phyloP scores from a whole-genome alignment of 1,284 basidiomycete genomes.

The Rhodofomes roseus region DNA sequence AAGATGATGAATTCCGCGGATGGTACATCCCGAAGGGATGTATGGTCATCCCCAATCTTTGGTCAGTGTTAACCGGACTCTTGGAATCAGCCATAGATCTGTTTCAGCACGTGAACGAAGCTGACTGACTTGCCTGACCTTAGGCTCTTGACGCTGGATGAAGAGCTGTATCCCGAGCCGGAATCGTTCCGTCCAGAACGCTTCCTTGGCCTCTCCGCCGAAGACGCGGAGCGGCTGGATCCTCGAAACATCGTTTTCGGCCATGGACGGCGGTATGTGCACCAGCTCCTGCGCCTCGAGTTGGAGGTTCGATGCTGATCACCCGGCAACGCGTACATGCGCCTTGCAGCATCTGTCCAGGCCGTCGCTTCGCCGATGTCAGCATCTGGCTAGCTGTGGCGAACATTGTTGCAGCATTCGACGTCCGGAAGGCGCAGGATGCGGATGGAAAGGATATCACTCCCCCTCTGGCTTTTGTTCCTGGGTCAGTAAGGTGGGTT shows the following conservation, averaged over 20 bases:
- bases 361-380: conserved; percentile 19
- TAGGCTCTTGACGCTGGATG: conserved; percentile 5
- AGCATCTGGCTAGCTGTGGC: conserved; percentile 22
- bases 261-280: conserved; percentile 10
- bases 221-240: conserved; percentile 2
- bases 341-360: conserved; percentile 16
- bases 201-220: conserved; percentile 12
- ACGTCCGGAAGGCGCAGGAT: conserved; percentile 8
- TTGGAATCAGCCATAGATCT: too few species aligned
- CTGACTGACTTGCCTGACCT: neutral
- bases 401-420: conserved; percentile 11
- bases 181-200: conserved; percentile 18
- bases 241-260: conserved; percentile 13
- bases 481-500: neutral
- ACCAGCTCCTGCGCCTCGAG: neutral
- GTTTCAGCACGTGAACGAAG: too few species aligned
- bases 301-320: too few species aligned
- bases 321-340: too few species aligned
- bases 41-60: conserved; percentile 46
- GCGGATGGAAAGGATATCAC: conserved; percentile 8
- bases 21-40: conserved; percentile 43
- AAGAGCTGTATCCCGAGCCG: conserved; percentile 17
- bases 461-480: neutral
- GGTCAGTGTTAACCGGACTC: too few species aligned
- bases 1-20: conserved; percentile 46